Percentiles rank a stretch among this genome's conserved stretches.
Conservation (phyloP, 257 asterid genomes). For the Ajuga chamaepitys region DNA sequence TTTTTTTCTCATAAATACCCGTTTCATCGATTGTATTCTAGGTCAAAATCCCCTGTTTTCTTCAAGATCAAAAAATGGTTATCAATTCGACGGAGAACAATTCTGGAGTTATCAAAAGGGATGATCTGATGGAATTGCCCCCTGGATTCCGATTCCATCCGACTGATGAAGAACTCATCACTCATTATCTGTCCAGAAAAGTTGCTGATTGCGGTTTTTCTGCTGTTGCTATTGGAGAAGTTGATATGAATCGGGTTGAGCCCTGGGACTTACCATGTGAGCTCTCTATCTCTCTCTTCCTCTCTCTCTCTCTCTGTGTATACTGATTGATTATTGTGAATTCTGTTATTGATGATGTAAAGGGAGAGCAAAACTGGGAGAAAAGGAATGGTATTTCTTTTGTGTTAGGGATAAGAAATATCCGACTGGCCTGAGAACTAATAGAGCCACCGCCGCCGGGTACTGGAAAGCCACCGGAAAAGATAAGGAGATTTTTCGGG, state of each 20-base stretch:
- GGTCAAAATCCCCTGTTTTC: slow-evolving; percentile 2
- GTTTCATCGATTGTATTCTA: not conserved
- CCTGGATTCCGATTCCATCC: slow-evolving; percentile 94
- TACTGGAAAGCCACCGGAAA: slow-evolving; percentile 95
- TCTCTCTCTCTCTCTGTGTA: not conserved
- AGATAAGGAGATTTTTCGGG: slow-evolving; percentile 67
- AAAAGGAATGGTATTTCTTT: slow-evolving; percentile 84
- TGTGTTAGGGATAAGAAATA: slow-evolving; percentile 72
- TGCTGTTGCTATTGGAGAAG: slow-evolving; percentile 62
- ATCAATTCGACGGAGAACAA: slow-evolving; percentile 35
- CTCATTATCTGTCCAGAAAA: slow-evolving; percentile 53
- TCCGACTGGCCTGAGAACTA: slow-evolving; percentile 76
- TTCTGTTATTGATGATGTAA: not conserved
- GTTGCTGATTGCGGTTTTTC: slow-evolving; percentile 35
- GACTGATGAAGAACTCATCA: slow-evolving; percentile 76
- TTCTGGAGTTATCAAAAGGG: slow-evolving; percentile 20
- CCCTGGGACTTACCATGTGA: slow-evolving; percentile 92
- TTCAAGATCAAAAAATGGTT: not conserved
- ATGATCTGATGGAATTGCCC: slow-evolving; percentile 55
- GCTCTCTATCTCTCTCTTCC: not conserved
- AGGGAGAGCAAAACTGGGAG: slow-evolving; percentile 81
- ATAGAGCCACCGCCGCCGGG: slow-evolving; percentile 74
- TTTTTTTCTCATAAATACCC: not conserved
- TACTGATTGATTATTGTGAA: not conserved
- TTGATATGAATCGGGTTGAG: slow-evolving; percentile 78